Conservation (phyloP, 1,139 yeast species). For the Candida glucosophila region DNA sequence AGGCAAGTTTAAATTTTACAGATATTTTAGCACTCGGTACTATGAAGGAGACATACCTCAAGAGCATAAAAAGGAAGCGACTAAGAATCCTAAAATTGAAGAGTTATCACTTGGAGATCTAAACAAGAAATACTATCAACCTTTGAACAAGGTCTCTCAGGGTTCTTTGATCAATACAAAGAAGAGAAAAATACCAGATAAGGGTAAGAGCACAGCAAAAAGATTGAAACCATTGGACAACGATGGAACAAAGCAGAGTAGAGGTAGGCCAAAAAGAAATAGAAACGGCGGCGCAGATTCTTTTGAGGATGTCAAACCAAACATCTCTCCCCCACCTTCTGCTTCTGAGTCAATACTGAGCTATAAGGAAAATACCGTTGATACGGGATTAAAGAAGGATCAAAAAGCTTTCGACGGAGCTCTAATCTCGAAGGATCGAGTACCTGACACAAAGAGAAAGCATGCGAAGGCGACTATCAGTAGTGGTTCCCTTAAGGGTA, state of each 20-base stretch:
- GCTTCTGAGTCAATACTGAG: neutral
- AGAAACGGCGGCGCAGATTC: conserved; percentile 1
- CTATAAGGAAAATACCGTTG: conserved; percentile 1
- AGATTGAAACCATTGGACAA: conserved; percentile 2
- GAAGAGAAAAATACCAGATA: conserved; percentile 10
- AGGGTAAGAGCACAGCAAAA: conserved; percentile 6
- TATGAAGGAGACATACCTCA: conserved; percentile 2
- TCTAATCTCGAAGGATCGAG: neutral
- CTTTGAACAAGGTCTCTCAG: conserved; percentile 19
- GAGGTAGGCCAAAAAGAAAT: conserved; percentile 4
- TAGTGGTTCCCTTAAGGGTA: conserved; percentile 15
- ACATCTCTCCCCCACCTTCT: neutral
- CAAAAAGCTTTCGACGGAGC: neutral
- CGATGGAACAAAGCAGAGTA: conserved; percentile 4
- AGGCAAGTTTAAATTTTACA: conserved; percentile 65
- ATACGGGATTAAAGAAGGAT: conserved; percentile 1
- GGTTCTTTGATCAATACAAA: conserved; percentile 13
- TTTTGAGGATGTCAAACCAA: neutral
- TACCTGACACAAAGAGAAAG: conserved; percentile 2
- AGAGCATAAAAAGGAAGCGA: conserved; percentile 1
- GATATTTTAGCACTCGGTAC: conserved; percentile 42
- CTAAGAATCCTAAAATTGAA: conserved; percentile 3
- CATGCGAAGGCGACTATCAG: conserved; percentile 1
- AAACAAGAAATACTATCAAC: conserved; percentile 12
- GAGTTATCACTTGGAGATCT: conserved; percentile 8